Evolutionary conservation across 2,329 filamentous ascomycete species (phyloP).

Genomic region (Talaromyces sp.): DNA sequence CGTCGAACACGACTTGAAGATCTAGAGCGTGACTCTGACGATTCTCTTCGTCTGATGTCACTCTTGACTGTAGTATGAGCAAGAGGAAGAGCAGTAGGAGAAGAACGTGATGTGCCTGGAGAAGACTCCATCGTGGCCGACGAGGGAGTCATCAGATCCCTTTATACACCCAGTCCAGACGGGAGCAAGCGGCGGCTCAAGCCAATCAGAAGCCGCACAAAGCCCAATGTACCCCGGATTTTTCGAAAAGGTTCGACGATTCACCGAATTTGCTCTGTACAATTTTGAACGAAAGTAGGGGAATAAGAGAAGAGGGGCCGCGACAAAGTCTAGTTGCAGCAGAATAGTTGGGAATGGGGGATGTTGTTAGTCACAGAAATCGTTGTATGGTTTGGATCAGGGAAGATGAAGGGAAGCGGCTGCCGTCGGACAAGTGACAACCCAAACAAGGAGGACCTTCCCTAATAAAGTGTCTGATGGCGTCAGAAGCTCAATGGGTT

Average conservation of each 20-base stretch:
- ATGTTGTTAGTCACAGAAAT: conserved; percentile 26
- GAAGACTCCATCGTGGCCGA: background rate
- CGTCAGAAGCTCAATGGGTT: background rate
- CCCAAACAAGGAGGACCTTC: background rate
- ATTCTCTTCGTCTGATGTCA: conserved; percentile 3
- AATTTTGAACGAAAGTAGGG: background rate
- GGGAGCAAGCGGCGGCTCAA: background rate
- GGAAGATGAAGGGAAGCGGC: background rate
- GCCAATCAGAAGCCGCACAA: background rate
- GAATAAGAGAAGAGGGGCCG: conserved; percentile 10
- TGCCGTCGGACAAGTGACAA: conserved; percentile 14
- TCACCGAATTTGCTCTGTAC: background rate
- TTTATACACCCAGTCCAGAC: background rate
- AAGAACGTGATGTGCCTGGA: background rate
- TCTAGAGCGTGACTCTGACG: conserved; percentile 24
- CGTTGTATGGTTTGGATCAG: conserved; percentile 18
- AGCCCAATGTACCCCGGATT: conserved; percentile 11
- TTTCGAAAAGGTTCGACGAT: background rate
- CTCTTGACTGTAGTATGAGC: background rate
- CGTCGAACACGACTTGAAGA: conserved; percentile 41
- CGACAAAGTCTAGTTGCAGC: conserved; percentile 13
- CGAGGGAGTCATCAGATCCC: background rate
- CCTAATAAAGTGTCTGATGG: background rate
- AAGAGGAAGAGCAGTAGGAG: background rate
- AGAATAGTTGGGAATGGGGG: background rate